Base-by-base conservation (phyloP, 805 yeast genomes). In the Yamadazyma endophytica region DNA sequence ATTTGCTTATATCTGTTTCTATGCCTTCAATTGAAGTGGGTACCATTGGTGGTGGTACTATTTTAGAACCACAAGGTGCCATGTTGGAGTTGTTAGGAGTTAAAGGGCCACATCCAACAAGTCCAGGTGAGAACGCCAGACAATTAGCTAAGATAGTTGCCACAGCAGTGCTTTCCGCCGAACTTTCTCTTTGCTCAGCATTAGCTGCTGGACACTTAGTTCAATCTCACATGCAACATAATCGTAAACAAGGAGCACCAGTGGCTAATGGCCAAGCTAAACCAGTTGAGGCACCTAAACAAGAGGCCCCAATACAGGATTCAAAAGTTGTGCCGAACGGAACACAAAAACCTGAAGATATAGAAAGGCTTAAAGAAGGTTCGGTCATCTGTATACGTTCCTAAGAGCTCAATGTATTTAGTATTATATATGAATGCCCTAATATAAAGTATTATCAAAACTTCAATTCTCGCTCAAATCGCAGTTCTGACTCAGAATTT, bases 21-120 rank as follows among this genome's bases (percentile, higher is more conserved):
- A 92, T 92, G 99, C 99, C 99, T 18, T 86, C 94, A 17, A 87
- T 92, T 47, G 99, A 92, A 64, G 98, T 92, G 26, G 99, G 99
- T 43, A 92, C 99, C 2, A 88, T 92, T 59, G 98, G 98, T 36
- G 99, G 99, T 43, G 99, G 99, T 54, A 92, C 99, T 3, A 85
- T 92, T 42, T 74, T 92, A 50, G 97, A 85, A 53, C 97, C 99
- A 24, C 99, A 92, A 64, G 84, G 89, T 30, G 86, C 97, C 14
- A 87, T 92, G 95, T 70, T 92, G 37, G 97, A 92, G 49, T 67
- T 92, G 44, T 70, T 92, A 40, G 97, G 97, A 22, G 95, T 92
- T 28, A 79, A 84, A 47, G 99, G 99, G 3, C 97, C 99, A 4
- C 95, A 89, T 56, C 83, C 95, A 22, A 80, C 89, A 4, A 75